Percentiles rank a stretch among this genome's conserved stretches.
Conservation (phyloP, 768 basidiomycete species). For the Leccinum incarnatum region DNA sequence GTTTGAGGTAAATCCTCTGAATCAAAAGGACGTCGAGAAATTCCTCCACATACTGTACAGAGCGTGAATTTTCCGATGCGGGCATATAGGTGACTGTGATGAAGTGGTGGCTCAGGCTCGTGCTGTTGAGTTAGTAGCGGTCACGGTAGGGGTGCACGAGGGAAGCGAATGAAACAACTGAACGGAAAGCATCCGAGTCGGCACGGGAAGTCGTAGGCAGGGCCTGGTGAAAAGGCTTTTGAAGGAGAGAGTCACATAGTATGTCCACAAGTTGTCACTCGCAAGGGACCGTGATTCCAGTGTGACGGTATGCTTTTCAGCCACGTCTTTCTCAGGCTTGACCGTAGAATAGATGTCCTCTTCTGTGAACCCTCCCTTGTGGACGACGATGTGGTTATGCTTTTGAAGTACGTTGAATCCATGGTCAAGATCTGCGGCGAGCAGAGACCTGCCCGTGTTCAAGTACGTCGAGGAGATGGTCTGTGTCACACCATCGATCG, state of each 20-base stretch:
- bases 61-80: constrained; percentile 63
- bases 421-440: constrained; percentile 44
- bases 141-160: constrained; percentile 58
- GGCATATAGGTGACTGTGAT: constrained; percentile 69
- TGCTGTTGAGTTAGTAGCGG: constrained; percentile 17
- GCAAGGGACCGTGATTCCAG: too few relatives aligned
- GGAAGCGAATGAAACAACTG: constrained; percentile 31
- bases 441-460: constrained; percentile 57
- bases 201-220: constrained; percentile 43
- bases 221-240: constrained; percentile 83
- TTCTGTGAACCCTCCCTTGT: constrained; percentile 52
- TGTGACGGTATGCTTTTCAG: constrained; percentile 31
- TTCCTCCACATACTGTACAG: constrained; percentile 52
- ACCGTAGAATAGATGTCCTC: constrained; percentile 40
- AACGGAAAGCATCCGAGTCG: constrained; percentile 30
- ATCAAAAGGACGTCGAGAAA: constrained; percentile 67
- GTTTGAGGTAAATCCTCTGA: constrained; percentile 61
- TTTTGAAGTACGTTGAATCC: constrained; percentile 30
- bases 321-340: constrained; percentile 45
- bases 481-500: constrained; percentile 48
- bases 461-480: constrained; percentile 48
- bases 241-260: constrained; percentile 50
- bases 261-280: too few relatives aligned
- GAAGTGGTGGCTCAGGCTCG: constrained; percentile 79
- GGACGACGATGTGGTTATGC: constrained; percentile 47